Base-by-base conservation (phyloP, 2,329 filamentous ascomycete species). In the Huntiella bhutanensis region DNA sequence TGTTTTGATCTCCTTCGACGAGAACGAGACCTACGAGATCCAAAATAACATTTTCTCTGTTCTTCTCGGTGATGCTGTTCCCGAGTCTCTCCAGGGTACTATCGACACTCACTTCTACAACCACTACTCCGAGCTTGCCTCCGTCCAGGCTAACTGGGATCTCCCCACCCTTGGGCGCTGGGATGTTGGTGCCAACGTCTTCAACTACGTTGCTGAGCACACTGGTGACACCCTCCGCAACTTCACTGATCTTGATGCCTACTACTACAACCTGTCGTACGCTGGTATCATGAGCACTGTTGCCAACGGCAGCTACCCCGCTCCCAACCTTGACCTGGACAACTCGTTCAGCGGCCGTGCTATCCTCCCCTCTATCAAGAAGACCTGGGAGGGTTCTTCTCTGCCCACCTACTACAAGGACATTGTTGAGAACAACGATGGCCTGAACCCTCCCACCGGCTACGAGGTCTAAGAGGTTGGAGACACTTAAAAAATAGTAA, bases 1-100 rank as follows among this genome's bases (percentile, higher is more conserved):
- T 1, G 70, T 91, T 7, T 64, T 88, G 4, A 60, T 91, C 50
- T 87, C 77, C 7, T 91, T 85, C 55, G 84, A 91, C 52, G 84
- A 91, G 63, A 82, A 77, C 58, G 73, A 79, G 54, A 75, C 71
- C 7, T 85, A 86, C 61, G 60, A 66, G 4, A 62, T 66, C 19
- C 70, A 72, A 54, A 91, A 91, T 68, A 68, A 68, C 36, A 70
- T 91, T 45, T 71, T 83, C 50, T 73, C 66, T 51, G 69, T 91
- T 52, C 69, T 91, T 0, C 64, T 91, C 3, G 84, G 83, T 12
- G 82, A 82, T 49, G 78, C 76, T n/a, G 61, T 92, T 2, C 80
- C 81, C 8, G 45, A 64, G 4, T 45, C 70, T n/a, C 68, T 81
- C 1, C 62, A 75, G 37, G 80, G 80, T 47, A 84, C 80, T 17